Base-by-base conservation (phyloP, 805 yeast species). In the Pichia exigua region DNA sequence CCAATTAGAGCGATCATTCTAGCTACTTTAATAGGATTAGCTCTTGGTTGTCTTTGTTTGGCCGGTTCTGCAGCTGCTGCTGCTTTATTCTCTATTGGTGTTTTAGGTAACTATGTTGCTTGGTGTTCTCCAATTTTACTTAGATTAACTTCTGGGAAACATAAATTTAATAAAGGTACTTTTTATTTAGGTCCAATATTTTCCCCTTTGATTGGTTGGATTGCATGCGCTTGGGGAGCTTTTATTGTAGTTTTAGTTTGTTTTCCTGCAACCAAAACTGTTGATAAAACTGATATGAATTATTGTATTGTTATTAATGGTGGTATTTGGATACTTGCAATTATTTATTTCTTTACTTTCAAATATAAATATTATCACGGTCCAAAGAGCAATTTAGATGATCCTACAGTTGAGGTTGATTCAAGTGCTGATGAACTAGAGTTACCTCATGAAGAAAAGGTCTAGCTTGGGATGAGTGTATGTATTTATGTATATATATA, bases 71-170 rank as follows among this genome's bases (percentile, higher is more conserved):
- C 79, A 4, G 86, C 87, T 24, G 79, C 87, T 3, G 71, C 70
- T 50, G 87, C 88, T n/a, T 70, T 83, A 44, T 83, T 83, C 68
- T 74, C 85, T 1, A 67, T 83, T 41, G 79, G 75, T 46, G 75
- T 80, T 55, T 75, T 82, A 12, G 82, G 85, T 50, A 78, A 81
- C 61, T 75, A 76, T 56, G 64, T 82, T 42, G 78, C 85, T 1
- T 78, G 87, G 85, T 72, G 78, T 47, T 68, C 73, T 45, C 87
- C 89, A 24, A 74, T 79, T 20, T 69, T 77, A 54, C 67, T 79
- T 50, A 69, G 78, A 46, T 65, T 77, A 42, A 73, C 80, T 0
- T 69, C 65, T 43, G 81, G 80, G 26, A 68, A 68, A 46, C 67
- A 69, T 18, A 69, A 75, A 45, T 81, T 81, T 56, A 68, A 61